Evolutionary conservation across 2,329 filamentous ascomycete genomes (phyloP).

Genomic region (Diaporthe aspalathi): DNA sequence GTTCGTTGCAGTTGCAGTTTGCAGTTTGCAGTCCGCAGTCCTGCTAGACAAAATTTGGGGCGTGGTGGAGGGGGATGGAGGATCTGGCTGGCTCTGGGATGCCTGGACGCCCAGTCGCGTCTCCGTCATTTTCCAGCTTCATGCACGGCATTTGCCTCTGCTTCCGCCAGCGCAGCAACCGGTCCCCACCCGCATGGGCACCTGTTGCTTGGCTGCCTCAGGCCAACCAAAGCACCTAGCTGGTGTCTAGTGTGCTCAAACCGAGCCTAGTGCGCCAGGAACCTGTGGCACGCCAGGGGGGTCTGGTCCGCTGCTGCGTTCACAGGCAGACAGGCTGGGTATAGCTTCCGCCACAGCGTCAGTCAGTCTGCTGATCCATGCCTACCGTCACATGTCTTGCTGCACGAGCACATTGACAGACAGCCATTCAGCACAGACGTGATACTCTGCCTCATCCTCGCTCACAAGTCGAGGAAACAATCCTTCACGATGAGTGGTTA

Average conservation of each 20-base stretch:
- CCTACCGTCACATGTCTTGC: conserved; percentile 7
- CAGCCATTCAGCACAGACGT: neutral
- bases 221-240: conserved; percentile 15
- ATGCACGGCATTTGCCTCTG: conserved; percentile 31
- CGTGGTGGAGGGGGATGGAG: conserved; percentile 14
- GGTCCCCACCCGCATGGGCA: conserved; percentile 21
- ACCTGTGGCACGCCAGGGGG: neutral
- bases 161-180: conserved; percentile 25
- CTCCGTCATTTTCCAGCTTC: conserved; percentile 34
- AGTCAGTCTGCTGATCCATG: conserved; percentile 31
- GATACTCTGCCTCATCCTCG: neutral
- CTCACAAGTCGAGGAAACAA: neutral
- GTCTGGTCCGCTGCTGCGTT: neutral
- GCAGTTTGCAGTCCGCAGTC: too few relatives aligned
- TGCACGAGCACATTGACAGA: neutral
- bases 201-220: conserved; percentile 25
- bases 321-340: neutral
- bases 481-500: conserved; percentile 47
- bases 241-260: too few relatives aligned
- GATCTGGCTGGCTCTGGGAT: neutral
- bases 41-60: conserved; percentile 36
- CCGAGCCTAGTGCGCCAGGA: neutral
- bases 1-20: neutral
- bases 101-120: conserved; percentile 31
- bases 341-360: conserved; percentile 28